Base-by-base conservation (phyloP, 208 protist species). In the Herpetomonas tarakana region DNA sequence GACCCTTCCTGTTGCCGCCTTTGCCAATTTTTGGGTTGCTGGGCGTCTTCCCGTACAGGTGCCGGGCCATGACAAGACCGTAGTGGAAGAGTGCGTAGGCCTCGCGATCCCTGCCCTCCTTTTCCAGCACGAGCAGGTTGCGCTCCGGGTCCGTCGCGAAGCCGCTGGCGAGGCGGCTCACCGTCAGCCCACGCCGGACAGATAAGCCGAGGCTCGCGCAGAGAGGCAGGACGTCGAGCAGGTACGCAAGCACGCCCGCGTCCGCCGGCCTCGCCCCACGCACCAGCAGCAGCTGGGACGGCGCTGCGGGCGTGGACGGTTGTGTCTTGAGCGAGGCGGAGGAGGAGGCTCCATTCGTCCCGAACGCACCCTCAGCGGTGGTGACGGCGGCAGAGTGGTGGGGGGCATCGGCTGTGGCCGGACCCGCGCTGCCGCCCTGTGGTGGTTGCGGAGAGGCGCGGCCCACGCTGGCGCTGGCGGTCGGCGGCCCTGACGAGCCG, bases 81-180 rank as follows among this genome's bases (percentile, higher is more conserved):
- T 91, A 93, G 18, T 74, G 69, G 51, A 89, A 89, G 2, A 88
- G 53, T 14, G 68, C 46, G 50, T 77, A 89, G 26, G 74, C 75
- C 72, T 93, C 87, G 41, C 77, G 72, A 58, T 93, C 87, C 1
- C 46, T 16, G 12, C 78, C 81, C 28, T 91, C 81, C 21, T 76
- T 27, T n/a, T 81, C 41, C 19, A 93, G 74, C 14, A 89, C 62
- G 2, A 41, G 59, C 16, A 90, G 54, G 54, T 76, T 76, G 31
- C 55, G 54, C 12, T 72, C 3, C 2, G 70, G 66, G 25, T 85
- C 61, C 11, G 70, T 51, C 0, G 71, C 54, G 60, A 90, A 89
- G 44, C 78, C 78, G 14, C 27, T 49, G 12, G 59, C 68, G 51
- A 83, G 60, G 1, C 86, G 82, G 9, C 65, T 22, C 28, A 71